phyloP scores from a whole-genome alignment of 1,284 basidiomycete species.

The Apiotrichum sp. region DNA sequence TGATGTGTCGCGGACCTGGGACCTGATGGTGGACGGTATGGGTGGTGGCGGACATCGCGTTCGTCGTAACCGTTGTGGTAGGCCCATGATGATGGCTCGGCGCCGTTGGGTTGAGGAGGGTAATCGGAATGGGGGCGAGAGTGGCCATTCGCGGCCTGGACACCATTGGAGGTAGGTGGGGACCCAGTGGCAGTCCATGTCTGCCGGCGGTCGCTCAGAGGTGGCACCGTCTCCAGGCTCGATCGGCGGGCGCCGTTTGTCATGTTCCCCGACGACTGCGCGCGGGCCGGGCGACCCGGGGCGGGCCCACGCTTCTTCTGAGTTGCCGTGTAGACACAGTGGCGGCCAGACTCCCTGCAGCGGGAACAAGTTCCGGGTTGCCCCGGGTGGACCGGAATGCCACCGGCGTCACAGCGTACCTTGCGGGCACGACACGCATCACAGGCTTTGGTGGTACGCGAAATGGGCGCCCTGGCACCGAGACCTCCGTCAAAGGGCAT shows the following conservation, averaged over 20 bases:
- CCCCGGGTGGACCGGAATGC: conserved; percentile 23
- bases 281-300: conserved; percentile 20
- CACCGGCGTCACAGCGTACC: conserved; percentile 43
- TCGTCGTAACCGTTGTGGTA: background rate
- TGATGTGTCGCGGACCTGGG: background rate
- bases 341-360: conserved; percentile 35
- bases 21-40: background rate
- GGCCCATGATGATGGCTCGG: background rate
- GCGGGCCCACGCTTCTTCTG: conserved; percentile 44
- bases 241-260: background rate
- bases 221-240: background rate
- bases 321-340: conserved; percentile 37
- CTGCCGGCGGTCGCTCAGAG: background rate
- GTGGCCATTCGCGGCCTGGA: background rate
- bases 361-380: conserved; percentile 30
- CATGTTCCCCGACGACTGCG: background rate
- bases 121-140: background rate
- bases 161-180: background rate
- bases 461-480: conserved; percentile 37
- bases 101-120: background rate
- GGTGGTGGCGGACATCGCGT: background rate
- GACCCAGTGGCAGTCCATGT: background rate
- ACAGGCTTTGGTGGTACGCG: conserved; percentile 42
- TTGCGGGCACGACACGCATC: conserved; percentile 42
- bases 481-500: conserved; percentile 5